Conservation (phyloP, 257 asterid species). For the Euphrasia confusa region DNA sequence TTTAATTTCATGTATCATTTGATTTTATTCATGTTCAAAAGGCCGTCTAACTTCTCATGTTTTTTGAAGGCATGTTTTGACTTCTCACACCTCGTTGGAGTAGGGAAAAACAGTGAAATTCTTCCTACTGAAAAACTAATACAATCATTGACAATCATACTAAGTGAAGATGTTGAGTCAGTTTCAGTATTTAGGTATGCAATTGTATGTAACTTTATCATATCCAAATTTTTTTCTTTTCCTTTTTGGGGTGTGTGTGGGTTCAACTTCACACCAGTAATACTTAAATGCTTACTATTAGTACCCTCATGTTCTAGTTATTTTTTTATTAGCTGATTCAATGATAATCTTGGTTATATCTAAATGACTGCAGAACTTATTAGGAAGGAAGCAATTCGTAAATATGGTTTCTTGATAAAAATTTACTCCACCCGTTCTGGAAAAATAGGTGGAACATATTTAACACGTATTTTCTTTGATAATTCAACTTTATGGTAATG, state of each 20-base stretch:
- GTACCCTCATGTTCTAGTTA: background rate
- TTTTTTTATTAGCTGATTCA: slow-evolving; percentile 7
- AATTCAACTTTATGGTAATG: too few species aligned
- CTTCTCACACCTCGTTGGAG: slow-evolving; percentile 67
- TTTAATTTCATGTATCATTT: slow-evolving; percentile 9
- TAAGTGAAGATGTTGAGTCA: slow-evolving; percentile 47
- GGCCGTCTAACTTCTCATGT: slow-evolving; percentile 34
- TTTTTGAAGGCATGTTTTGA: slow-evolving; percentile 88
- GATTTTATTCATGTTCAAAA: slow-evolving; percentile 18
- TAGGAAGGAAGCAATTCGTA: background rate
- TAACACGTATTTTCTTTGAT: too few species aligned
- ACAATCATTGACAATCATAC: slow-evolving; percentile 51
- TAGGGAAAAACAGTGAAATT: slow-evolving; percentile 47
- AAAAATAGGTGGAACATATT: too few species aligned
- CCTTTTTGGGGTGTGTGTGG: background rate
- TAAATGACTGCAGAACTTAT: background rate
- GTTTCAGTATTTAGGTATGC: slow-evolving; percentile 66
- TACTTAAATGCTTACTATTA: slow-evolving; percentile 9
- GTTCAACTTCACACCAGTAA: slow-evolving; percentile 6
- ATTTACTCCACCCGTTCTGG: too few species aligned
- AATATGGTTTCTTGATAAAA: background rate
- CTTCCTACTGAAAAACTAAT: slow-evolving; percentile 68
- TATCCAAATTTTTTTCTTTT: background rate
- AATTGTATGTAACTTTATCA: slow-evolving; percentile 13
- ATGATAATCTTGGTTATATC: slow-evolving; percentile 13